A percentile compares a stretch with the other conserved stretches of the same genome.
These are phyloP conservation scores for Rhododendron molle DNA, from an alignment of 148 eudicot species.

Conservation along the genomic window DNA sequence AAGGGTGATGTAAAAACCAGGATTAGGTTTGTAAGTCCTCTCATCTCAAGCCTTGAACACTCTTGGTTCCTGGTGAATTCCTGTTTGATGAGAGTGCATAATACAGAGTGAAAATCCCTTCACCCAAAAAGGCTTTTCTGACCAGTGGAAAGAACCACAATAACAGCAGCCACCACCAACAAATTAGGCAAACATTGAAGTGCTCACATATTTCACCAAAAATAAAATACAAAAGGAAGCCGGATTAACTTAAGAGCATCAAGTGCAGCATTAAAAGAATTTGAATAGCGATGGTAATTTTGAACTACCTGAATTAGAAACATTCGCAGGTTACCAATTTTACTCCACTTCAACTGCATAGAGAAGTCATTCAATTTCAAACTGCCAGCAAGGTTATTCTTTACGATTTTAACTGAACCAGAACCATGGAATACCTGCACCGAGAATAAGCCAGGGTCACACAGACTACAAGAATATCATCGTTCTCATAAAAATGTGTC, in stretches of 20 bases:
- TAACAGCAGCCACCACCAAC: neutral
- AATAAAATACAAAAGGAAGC: neutral
- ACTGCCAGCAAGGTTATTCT: conserved; percentile 65
- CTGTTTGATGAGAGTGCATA: neutral
- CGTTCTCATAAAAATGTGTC: neutral
- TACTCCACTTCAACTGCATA: conserved; percentile 65
- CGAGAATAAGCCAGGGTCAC: conserved; percentile 15
- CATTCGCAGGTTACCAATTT: conserved; percentile 62
- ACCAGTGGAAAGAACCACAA: neutral
- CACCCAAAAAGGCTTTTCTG: neutral
- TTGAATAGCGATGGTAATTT: neutral
- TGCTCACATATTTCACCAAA: neutral
- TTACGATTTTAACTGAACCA: conserved; percentile 49
- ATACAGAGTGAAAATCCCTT: neutral
- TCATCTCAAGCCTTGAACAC: neutral
- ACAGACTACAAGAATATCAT: neutral
- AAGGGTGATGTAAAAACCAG: neutral
- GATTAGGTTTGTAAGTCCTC: neutral
- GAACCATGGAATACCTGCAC: conserved; percentile 59
- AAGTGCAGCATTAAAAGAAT: neutral
- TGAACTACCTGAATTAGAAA: conserved; percentile 54
- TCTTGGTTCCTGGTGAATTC: neutral
- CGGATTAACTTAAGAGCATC: neutral
- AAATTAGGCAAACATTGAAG: neutral
- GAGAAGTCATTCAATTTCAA: conserved; percentile 51